Evolutionary conservation across 371 early-diverging fungal species (phyloP), one percentile per base, ranked within the genome.

Genomic region (Fennellomyces sp.): DNA sequence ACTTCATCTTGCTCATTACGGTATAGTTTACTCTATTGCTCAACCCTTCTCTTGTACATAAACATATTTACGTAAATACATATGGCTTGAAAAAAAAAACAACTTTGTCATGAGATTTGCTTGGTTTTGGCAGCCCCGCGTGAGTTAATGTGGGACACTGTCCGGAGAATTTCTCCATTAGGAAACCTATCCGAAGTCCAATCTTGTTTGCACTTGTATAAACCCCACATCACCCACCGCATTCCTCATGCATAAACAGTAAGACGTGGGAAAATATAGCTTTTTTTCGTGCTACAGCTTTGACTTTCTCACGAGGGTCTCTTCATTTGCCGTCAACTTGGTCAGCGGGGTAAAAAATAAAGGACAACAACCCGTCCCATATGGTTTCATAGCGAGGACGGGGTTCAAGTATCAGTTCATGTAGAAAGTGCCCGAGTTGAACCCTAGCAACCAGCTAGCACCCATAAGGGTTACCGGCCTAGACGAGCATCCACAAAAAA

Each of bases 251-350:
- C 45, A 45, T 45, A 45, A 45, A 45, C 19, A 17, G 1, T 1
- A 42, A 21, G 23, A 8, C 23, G 45, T 45, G 45, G 45, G 45
- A 45, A 45, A 45, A 45, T 15, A n/a, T n/a, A 5, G 5, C n/a
- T 5, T 15, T 15, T 23, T 21, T 45, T 21, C 45, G 21, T 21
- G 23, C 19, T 7, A 21, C 45, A 15, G 8, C 13, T 33, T 45
- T 45, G 45, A 45, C 23, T 45, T 45, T 45, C 45, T 45, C 45
- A 45, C 45, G 45, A 45, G 45, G 45, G 45, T 45, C n/a, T 39
- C 15, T 39, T 39, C 39, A 39, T 39, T 39, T 39, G 5, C 21
- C 45, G 23, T 23, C n/a, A 11, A 21, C 21, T 39, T 0, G 13
- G 5, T 6, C 1, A 4, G 5, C 6, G 17, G 7, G 6, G 1